Base-by-base conservation (phyloP, 2,329 filamentous ascomycete genomes). In the Reticulascus tulasneorum region DNA sequence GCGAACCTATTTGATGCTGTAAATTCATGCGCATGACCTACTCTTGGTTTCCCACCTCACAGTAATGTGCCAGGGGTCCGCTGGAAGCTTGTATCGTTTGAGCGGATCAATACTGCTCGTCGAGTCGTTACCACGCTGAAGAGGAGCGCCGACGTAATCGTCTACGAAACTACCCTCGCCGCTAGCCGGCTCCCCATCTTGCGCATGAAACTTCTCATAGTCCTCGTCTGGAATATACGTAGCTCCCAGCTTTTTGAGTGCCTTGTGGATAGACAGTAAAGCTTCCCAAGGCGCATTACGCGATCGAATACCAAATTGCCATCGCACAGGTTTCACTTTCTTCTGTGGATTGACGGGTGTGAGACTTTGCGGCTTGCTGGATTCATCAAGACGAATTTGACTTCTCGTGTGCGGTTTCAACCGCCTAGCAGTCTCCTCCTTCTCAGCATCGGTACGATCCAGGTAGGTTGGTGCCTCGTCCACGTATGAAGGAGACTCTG, bases 251-350 rank as follows among this genome's bases (percentile, higher is more conserved):
- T 90, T 90, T 42, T 82, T 73, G 27, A 98, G 69, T 1, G 93
- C 90, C 58, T 91, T 89, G 70, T 96, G 96, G 37, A 98, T 93
- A 53, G 91, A 96, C 18, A 94, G 69, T 60, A 98, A 84, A 0
- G 93, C 93, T 59, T 98, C 93, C 52, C 90, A 88, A 1, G 93
- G 93, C 37, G 88, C 85, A 54, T 97, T 98, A 31, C 93, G 81
- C 29, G 88, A 95, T 23, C 93, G 79, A 44, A 98, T 98, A 38
- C 93, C 93, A 56, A 98, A 98, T 58, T 98, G 93, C 93, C 93
- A 98, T 47, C 91, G 87, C 12, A 90, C 86, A 2, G 85, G 85
- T 54, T 86, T 89, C 6, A 73, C 64, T 59, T 86, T 89, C 66
- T 86, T 88, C 4, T 69, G 59, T 18, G 30, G 31, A 33, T 71